phyloP scores from a whole-genome alignment of 31 red algal species.

The Asparagopsis taxiformis region DNA sequence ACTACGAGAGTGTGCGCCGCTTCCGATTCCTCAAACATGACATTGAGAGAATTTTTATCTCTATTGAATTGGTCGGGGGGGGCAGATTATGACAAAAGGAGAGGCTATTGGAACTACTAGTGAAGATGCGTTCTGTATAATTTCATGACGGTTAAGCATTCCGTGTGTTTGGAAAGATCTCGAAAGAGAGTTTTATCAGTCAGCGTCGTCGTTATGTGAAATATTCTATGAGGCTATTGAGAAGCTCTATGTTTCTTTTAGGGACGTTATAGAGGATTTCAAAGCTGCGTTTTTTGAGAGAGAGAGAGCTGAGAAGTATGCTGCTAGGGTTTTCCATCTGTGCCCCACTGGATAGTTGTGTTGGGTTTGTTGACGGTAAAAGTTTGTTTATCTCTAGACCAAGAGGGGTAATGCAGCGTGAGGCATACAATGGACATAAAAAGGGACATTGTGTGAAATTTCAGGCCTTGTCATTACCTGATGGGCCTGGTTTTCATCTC shows the following conservation, averaged over 20 bases:
- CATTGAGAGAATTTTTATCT: too few relatives aligned
- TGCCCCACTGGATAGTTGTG: background rate
- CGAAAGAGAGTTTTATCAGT: background rate
- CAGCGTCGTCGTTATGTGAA: background rate
- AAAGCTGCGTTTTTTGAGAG: background rate
- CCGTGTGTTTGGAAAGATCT: too few relatives aligned
- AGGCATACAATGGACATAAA: conserved; percentile 1
- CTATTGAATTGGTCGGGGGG: too few relatives aligned
- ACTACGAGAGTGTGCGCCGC: too few relatives aligned
- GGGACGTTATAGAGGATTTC: background rate
- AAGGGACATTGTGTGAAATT: background rate
- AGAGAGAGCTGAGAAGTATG: background rate
- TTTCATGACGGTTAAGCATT: too few relatives aligned
- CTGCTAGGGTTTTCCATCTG: too few relatives aligned
- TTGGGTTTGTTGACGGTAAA: conserved; percentile 17
- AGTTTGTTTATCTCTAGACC: conserved; percentile 12
- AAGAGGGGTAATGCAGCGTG: conserved; percentile 2
- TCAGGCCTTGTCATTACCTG: background rate
- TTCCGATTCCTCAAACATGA: too few relatives aligned
- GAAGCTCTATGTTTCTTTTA: background rate
- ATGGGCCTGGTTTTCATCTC: conserved; percentile 4
- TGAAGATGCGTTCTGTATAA: too few relatives aligned
- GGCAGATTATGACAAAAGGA: too few relatives aligned
- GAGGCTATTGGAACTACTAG: too few relatives aligned
- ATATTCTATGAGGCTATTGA: background rate